Conservation (phyloP, 306 rosid genomes). For the Hylodesmum podocarpum region DNA sequence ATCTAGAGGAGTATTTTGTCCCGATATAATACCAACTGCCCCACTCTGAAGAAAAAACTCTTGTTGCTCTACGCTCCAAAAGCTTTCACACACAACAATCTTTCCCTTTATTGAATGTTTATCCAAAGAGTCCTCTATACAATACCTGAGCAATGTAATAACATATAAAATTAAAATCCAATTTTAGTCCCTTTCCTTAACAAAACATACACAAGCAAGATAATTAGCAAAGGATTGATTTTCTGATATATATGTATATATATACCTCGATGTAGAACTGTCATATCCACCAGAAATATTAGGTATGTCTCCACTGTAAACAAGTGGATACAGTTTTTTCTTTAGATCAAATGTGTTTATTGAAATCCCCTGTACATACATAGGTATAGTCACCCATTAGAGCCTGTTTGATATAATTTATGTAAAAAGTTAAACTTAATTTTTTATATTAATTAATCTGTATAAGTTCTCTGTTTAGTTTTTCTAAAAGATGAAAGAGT, state of each 20-base stretch:
- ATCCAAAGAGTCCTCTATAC: neutral
- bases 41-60: neutral
- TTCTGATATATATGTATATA: too few species aligned
- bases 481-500: too few species aligned
- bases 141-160: neutral
- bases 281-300: constrained; percentile 7
- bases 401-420: too few species aligned
- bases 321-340: constrained; percentile 32
- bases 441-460: too few species aligned
- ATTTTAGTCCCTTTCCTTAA: neutral
- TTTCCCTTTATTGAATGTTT: constrained; percentile 40
- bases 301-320: constrained; percentile 48
- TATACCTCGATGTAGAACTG: constrained; percentile 36
- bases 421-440: neutral
- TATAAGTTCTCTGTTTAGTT: too few species aligned
- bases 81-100: constrained; percentile 47
- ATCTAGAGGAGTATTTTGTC: too few species aligned
- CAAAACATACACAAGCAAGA: neutral
- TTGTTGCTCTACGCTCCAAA: too few species aligned
- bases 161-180: neutral
- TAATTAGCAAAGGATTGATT: neutral
- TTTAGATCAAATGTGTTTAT: constrained; percentile 44
- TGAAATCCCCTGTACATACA: constrained; percentile 45
- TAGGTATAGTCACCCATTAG: neutral
- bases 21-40: constrained; percentile 42